phyloP scores from a whole-genome alignment of 768 basidiomycete genomes.

The Omphalotus guepiniiformis region DNA sequence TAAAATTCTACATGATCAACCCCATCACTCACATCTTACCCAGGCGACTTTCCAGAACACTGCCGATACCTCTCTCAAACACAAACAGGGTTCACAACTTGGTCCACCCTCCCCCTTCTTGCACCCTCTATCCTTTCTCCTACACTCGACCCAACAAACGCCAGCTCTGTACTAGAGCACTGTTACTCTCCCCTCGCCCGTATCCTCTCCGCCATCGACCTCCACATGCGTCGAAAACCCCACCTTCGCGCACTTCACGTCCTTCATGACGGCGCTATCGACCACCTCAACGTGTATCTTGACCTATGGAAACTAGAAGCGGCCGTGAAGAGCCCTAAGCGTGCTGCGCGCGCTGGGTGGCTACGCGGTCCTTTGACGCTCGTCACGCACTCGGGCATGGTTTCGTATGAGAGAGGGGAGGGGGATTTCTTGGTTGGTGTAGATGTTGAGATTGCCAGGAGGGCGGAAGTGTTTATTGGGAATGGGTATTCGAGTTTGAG shows the following conservation, averaged over 20 bases:
- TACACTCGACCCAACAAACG: conserved; percentile 30
- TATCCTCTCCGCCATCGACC: conserved; percentile 35
- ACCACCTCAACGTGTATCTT: conserved; percentile 39
- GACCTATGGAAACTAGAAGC: conserved; percentile 37
- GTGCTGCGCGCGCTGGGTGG: conserved; percentile 33
- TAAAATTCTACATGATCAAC: neutral
- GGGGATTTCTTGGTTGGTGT: conserved; percentile 34
- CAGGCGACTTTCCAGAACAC: conserved; percentile 41
- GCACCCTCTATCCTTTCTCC: conserved; percentile 28
- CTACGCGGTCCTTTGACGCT: conserved; percentile 35
- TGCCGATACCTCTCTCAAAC: conserved; percentile 31
- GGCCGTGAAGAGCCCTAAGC: conserved; percentile 30
- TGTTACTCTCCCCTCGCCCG: conserved; percentile 40
- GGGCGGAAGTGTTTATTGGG: conserved; percentile 41
- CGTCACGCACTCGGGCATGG: conserved; percentile 37
- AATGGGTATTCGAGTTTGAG: conserved; percentile 47
- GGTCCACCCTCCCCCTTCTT: conserved; percentile 41
- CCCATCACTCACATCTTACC: neutral
- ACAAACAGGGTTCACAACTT: conserved; percentile 40
- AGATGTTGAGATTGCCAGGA: conserved; percentile 42
- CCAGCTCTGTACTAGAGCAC: conserved; percentile 36
- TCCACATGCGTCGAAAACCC: conserved; percentile 30
- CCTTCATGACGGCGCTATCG: conserved; percentile 45
- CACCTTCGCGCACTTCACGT: conserved; percentile 36
- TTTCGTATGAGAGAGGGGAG: conserved; percentile 34